Percentiles rank a stretch among this genome's conserved stretches.
Evolutionary conservation across 345 rosid species (phyloP).

Genomic region (Citrus reticulata): DNA sequence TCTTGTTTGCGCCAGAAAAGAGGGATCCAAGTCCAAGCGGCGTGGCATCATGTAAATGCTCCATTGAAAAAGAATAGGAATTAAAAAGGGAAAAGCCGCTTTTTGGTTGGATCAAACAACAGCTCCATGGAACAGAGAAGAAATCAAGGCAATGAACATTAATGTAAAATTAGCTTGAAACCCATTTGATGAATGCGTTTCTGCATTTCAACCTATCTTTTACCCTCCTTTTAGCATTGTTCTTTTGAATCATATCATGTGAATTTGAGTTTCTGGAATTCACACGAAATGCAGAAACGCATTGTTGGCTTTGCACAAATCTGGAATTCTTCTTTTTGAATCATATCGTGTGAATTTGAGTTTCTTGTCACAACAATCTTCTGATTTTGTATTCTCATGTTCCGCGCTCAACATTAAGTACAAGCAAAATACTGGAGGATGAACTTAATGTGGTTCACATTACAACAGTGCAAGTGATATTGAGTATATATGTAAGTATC

Average conservation of each 20-base stretch:
- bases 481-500: neutral
- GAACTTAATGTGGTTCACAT: neutral
- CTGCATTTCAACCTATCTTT: neutral
- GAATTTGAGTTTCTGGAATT: neutral
- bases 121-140: neutral
- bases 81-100: no score
- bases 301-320: no score
- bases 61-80: neutral
- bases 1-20: neutral
- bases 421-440: neutral
- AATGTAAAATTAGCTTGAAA: neutral
- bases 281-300: no score
- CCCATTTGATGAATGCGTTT: neutral
- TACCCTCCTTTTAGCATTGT: neutral
- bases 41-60: neutral
- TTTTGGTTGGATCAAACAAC: neutral
- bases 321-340: neutral
- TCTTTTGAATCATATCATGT: neutral
- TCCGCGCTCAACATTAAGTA: neutral
- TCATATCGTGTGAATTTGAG: neutral
- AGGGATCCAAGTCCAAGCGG: conserved; percentile 1
- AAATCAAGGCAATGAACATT: neutral
- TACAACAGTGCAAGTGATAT: neutral
- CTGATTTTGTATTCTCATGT: neutral
- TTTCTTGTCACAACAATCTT: neutral